Evolutionary conservation across 2,329 filamentous ascomycete species (phyloP).

Genomic region (Hypocreales sp.): DNA sequence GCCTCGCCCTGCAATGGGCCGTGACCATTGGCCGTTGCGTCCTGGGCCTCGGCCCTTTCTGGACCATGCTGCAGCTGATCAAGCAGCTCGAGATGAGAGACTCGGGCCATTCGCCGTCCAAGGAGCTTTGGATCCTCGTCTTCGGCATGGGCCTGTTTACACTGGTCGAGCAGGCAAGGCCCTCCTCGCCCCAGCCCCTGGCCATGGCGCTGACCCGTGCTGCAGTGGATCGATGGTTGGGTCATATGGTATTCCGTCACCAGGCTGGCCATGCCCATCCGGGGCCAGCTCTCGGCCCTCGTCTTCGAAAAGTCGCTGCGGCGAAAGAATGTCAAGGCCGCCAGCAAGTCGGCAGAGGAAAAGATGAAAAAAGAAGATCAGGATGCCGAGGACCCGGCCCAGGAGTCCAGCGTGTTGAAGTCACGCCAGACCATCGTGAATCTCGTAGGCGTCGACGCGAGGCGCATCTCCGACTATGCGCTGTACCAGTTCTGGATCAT

Average conservation of each 20-base stretch:
- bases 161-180: slow-evolving; percentile 29
- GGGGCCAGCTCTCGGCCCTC: slow-evolving; percentile 53
- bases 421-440: slow-evolving; percentile 60
- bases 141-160: slow-evolving; percentile 45
- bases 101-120: slow-evolving; percentile 25
- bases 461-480: slow-evolving; percentile 54
- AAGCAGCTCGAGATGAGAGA: slow-evolving; percentile 42
- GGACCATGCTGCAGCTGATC: slow-evolving; percentile 51
- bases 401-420: slow-evolving; percentile 30
- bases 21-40: slow-evolving; percentile 38
- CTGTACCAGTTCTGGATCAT: slow-evolving; percentile 50
- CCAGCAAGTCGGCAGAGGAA: slow-evolving; percentile 27
- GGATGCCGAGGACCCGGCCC: slow-evolving; percentile 24
- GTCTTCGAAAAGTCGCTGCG: slow-evolving; percentile 66
- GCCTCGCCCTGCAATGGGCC: slow-evolving; percentile 41
- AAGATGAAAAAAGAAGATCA: slow-evolving; percentile 8
- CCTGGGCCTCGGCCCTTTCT: slow-evolving; percentile 55
- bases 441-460: slow-evolving; percentile 60
- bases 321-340: slow-evolving; percentile 60
- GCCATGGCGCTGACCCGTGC: not conserved
- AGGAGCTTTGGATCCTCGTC: slow-evolving; percentile 53
- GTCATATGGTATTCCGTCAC: slow-evolving; percentile 52
- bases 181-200: slow-evolving; percentile 1
- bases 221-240: slow-evolving; percentile 44
- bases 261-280: slow-evolving; percentile 48